Evolutionary conservation across 441 rosid genomes (phyloP), one percentile per base, ranked within the genome.

Genomic region (Oxalis stricta): DNA sequence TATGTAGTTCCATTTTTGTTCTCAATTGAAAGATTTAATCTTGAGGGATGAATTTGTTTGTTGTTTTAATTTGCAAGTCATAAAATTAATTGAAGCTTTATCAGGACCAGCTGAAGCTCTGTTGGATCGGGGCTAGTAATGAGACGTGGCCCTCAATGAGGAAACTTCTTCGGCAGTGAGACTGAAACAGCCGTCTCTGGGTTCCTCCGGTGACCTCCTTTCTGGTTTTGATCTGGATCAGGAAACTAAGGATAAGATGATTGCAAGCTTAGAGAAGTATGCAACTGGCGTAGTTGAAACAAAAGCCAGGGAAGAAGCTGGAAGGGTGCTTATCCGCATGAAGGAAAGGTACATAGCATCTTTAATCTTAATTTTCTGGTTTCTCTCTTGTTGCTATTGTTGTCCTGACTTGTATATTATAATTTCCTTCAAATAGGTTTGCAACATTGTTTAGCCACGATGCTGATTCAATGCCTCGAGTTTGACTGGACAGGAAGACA

Each of bases 401-500:
- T n/a, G n/a, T n/a, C n/a, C n/a, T n/a, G n/a, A n/a, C n/a, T n/a
- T n/a, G n/a, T n/a, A n/a, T n/a, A n/a, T n/a, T n/a, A n/a, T n/a
- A 38, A 43, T 51, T 52, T 42, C 50, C 23, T 34, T 45, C 32
- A 12, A 59, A 15, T 77, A 92, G 99, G 73, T 92, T 92, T 78
- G 62, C 95, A 35, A 70, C 68, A 55, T 56, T 84, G 58, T 92
- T 87, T 50, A 82, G 89, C 74, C 94, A 78, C 56, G 99, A 87
- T 71, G 58, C 92, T 45, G 97, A 92, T 60, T 92, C 99, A 51
- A 87, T 92, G 85, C 96, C 99, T n/a, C 87, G 97, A 35, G 73
- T 92, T 58, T 92, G 99, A 87, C 84, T 12, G 96, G 99, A 60
- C 79, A 79, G 21, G 99, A 92, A 71, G 97, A 92, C 63, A 87